These are phyloP conservation scores for Chenopodium formosanum DNA, from an alignment of 148 eudicot genomes.

Conservation along the genomic window DNA sequence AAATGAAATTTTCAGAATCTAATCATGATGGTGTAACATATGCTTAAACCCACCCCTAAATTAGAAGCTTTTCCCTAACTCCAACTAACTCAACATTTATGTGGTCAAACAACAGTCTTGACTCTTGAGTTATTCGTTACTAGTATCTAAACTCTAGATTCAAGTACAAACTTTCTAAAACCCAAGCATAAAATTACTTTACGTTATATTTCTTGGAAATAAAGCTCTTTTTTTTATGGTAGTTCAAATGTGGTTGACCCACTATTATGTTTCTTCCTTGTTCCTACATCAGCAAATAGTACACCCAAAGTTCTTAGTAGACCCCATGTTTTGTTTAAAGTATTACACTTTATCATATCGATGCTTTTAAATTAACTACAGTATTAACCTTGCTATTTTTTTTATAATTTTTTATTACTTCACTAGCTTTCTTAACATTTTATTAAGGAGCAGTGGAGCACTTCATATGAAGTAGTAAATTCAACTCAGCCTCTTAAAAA, in stretches of 20 bases:
- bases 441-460: too few species aligned
- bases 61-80: neutral
- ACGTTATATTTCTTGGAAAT: too few species aligned
- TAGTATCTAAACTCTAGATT: neutral
- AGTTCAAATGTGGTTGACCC: neutral
- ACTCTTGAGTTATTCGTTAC: neutral
- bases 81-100: slow-evolving; percentile 1
- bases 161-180: neutral
- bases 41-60: slow-evolving; percentile 28
- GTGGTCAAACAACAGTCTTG: slow-evolving; percentile 24
- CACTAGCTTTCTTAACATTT: too few species aligned
- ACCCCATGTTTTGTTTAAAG: too few species aligned
- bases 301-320: neutral
- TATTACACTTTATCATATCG: too few species aligned
- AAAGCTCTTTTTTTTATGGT: neutral
- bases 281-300: neutral
- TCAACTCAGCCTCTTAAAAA: too few species aligned
- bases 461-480: too few species aligned
- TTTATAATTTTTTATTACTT: too few species aligned
- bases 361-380: too few species aligned
- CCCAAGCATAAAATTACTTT: neutral
- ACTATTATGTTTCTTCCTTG: slow-evolving; percentile 2
- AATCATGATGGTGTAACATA: slow-evolving; percentile 17
- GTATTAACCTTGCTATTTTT: too few species aligned
- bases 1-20: neutral